Base-by-base conservation (phyloP, 139 green algal genomes). In the Ettlia oleoabundans region DNA sequence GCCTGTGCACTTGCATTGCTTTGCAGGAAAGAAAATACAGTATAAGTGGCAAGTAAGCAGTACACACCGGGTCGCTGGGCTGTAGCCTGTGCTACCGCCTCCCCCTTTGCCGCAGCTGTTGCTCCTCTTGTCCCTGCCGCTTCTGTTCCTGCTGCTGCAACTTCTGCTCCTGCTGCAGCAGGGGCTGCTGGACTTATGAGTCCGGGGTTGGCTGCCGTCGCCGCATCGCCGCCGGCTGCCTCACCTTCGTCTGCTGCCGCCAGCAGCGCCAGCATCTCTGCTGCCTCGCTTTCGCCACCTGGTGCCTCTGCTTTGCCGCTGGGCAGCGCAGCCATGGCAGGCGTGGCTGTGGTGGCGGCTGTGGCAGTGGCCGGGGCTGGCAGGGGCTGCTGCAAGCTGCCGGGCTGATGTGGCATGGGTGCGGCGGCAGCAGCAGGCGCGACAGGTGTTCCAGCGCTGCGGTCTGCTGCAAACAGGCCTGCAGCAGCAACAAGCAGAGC, bases 211-310 rank as follows among this genome's bases (percentile, higher is more conserved):
- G 41, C 41, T 22, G 69, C 41, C 42, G 69, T 42, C 21, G 40
- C 69, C 40, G 69, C 42, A 26, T 28, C 69, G 15, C 41, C 8
- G n/a, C 28, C 41, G 32, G 42, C 35, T 28, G n/a, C n/a, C n/a
- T n/a, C n/a, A n/a, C 18, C 65, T 5, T 51, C 15, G 18, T 43
- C 19, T 2, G 33, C 40, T 28, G 35, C 71, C 18, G 71, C 43
- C 32, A 78, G 47, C 32, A 47, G 33, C 18, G 71, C 71, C 47
- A 78, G 47, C 43, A 78, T 32, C 19, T 64, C 47, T 3, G 71
- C 71, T 37, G 71, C 71, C 47, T 66, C 47, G 47, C 24, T 32
- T 47, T 78, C 71, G 41, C 47, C 47, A 15, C 47, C 47, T 58
- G 47, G 13, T 58, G 47, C 10, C 13, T 24, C 47, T 10, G 47